A percentile compares a stretch with the other conserved stretches of the same genome.
Evolutionary conservation across 2,329 filamentous ascomycete genomes (phyloP).

Genomic region (Hypoxylon sp.): DNA sequence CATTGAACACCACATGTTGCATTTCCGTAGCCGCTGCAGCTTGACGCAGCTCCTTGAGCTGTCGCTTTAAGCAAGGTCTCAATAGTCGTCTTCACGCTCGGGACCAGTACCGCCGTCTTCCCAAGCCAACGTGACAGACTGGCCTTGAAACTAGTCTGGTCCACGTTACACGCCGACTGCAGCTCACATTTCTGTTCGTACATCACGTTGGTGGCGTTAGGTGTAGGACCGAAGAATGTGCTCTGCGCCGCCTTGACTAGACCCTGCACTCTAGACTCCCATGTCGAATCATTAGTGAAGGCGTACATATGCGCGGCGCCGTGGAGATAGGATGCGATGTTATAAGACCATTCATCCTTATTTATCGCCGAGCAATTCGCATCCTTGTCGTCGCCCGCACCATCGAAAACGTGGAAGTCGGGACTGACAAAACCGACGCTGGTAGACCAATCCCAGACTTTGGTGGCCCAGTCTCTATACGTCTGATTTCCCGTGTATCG

Average conservation of each 20-base stretch:
- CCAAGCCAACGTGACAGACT: conserved; percentile 52
- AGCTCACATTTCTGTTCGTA: conserved; percentile 59
- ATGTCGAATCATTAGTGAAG: conserved; percentile 56
- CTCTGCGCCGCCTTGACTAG: conserved; percentile 53
- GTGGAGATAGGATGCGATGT: conserved; percentile 59
- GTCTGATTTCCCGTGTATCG: conserved; percentile 71
- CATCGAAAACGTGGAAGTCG: conserved; percentile 58
- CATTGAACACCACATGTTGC: conserved; percentile 55
- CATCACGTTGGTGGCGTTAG: conserved; percentile 52
- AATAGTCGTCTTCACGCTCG: conserved; percentile 52
- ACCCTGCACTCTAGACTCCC: conserved; percentile 54
- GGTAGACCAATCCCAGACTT: conserved; percentile 65
- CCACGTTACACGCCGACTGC: conserved; percentile 56
- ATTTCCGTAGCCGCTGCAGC: conserved; percentile 52
- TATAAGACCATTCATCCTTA: conserved; percentile 60
- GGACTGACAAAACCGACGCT: conserved; percentile 57
- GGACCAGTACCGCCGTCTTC: conserved; percentile 55
- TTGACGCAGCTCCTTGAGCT: conserved; percentile 54
- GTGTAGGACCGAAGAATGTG: conserved; percentile 50
- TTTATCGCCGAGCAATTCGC: conserved; percentile 54
- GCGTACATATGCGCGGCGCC: conserved; percentile 60
- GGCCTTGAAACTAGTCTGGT: conserved; percentile 56
- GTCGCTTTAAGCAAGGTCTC: conserved; percentile 51
- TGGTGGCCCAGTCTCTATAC: conserved; percentile 70
- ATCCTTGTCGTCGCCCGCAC: conserved; percentile 53